Evolutionary conservation across 179 eudicot genomes (phyloP).

Genomic region (Vitellaria paradoxa): DNA sequence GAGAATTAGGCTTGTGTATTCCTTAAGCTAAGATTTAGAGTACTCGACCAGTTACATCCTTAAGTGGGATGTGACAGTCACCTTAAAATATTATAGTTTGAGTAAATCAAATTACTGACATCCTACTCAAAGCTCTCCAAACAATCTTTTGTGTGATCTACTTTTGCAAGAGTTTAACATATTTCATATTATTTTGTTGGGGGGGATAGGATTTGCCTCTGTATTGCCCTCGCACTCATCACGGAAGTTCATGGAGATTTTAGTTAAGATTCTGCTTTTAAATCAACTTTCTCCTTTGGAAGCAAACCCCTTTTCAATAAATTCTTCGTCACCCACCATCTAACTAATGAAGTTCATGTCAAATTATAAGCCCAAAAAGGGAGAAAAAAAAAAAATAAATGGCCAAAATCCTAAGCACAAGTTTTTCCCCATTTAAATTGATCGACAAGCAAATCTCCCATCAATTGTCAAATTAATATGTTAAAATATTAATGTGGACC

Average conservation of each 20-base stretch:
- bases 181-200: too few species aligned
- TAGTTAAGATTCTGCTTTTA: not conserved
- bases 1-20: too few species aligned
- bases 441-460: too few species aligned
- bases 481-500: too few species aligned
- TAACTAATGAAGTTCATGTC: not conserved
- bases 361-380: not conserved
- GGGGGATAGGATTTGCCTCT: not conserved
- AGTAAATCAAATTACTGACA: not conserved
- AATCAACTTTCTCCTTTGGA: not conserved
- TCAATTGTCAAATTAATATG: not conserved
- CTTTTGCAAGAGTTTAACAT: not conserved
- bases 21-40: too few species aligned
- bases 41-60: too few species aligned
- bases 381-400: not conserved
- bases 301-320: not conserved
- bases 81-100: not conserved
- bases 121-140: not conserved
- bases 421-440: not conserved
- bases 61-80: too few species aligned
- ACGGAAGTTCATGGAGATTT: not conserved
- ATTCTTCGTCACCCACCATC: not conserved
- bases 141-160: not conserved
- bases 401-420: too few species aligned
- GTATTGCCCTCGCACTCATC: not conserved